phyloP scores from a whole-genome alignment of 2,329 filamentous ascomycete species.

The Onygenales sp. region DNA sequence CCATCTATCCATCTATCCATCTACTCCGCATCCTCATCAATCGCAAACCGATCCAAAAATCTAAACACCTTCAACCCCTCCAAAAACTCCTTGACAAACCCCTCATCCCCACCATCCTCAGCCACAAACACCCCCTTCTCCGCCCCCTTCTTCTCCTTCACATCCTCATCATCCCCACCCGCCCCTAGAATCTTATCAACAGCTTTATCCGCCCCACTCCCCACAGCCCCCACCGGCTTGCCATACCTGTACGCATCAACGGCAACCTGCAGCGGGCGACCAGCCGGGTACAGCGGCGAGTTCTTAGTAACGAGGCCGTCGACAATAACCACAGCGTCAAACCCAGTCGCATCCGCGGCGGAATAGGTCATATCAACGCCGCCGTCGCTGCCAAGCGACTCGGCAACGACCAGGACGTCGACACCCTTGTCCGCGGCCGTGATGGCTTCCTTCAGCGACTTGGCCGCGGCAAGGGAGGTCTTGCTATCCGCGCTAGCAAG shows the following conservation, averaged over 20 bases:
- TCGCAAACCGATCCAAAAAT: constrained; percentile 54
- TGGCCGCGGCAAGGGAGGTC: constrained; percentile 38
- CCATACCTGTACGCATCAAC: constrained; percentile 57
- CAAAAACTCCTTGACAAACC: constrained; percentile 40
- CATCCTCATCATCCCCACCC: constrained; percentile 15
- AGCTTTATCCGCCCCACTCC: constrained; percentile 29
- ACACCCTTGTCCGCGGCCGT: constrained; percentile 36
- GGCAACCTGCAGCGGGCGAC: constrained; percentile 55
- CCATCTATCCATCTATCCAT: not conserved
- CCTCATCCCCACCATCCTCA: constrained; percentile 20
- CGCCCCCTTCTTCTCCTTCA: not conserved
- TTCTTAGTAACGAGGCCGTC: constrained; percentile 13
- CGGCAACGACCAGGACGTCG: constrained; percentile 51
- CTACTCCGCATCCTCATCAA: constrained; percentile 34
- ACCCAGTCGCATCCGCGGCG: constrained; percentile 45
- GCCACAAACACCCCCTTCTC: constrained; percentile 28
- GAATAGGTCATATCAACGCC: constrained; percentile 55
- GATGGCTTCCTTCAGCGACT: constrained; percentile 42
- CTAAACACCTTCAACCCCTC: constrained; percentile 55
- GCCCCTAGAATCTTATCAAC: constrained; percentile 25
- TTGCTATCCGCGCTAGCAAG: constrained; percentile 39
- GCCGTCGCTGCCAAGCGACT: constrained; percentile 36
- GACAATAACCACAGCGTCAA: constrained; percentile 50
- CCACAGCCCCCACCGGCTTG: constrained; percentile 58
- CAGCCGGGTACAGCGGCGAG: constrained; percentile 50